Base-by-base conservation (phyloP, 306 rosid genomes). In the Macrotyloma uniflorum region DNA sequence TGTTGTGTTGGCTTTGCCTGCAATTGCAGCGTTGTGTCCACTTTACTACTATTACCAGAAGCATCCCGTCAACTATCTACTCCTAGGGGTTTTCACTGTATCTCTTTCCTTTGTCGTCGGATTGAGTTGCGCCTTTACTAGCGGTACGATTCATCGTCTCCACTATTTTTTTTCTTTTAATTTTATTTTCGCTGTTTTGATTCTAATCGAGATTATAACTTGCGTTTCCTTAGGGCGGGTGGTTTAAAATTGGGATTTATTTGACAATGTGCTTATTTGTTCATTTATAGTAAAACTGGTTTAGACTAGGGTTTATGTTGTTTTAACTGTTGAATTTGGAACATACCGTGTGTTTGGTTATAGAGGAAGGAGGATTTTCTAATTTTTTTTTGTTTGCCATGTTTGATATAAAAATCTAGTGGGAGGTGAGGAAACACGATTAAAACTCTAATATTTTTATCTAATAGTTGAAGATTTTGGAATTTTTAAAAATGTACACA, bases 121-220 rank as follows among this genome's bases (percentile, higher is more conserved):
- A 58, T 84, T 95, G 97, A 91, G 93, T 66, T 95, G 98, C 70
- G 93, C 99, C 2, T 95, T 82, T 73, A 95, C 99, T 22, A 91
- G 91, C 64, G 91, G 99, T 91, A 78, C 82, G 86, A 40, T 40
- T 77, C 14, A 1, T 5, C 11, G 24, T 23, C 33, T 35, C 16
- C 4, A 3, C 20, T 15, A 35, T 40, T 0, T 40, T 1, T 67
- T 16, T 11, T 10, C 4, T 54, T 54, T 54, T 8, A 8, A 4
- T 54, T 20, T 54, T 54, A 22, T 5, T 53, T 50, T 51, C 16
- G 4, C 20, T 22, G 8, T 20, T 20, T 70, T 58, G 10, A 32
- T 70, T 23, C 8, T 42, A 0, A 4, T 43, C 45, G 5, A 18
- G 50, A 40, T 23, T 0, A 23, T 51, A 1, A 40, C 22, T 2